These are phyloP conservation scores for Penicillium sp. DNA, from an alignment of 2,329 filamentous ascomycete species.

Conservation along the genomic window DNA sequence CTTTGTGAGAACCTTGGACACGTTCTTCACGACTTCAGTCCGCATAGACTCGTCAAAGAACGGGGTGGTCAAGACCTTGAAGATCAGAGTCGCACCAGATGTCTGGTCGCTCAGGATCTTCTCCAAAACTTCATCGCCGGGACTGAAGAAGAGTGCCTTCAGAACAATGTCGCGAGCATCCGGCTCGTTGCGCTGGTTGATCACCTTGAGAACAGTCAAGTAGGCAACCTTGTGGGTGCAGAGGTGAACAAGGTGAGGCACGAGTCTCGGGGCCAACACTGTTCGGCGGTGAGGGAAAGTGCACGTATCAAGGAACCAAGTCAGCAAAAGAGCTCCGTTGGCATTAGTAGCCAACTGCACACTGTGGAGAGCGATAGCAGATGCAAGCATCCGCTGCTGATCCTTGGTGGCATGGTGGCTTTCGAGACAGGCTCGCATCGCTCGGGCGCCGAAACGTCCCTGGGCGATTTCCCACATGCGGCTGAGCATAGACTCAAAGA, in stretches of 20 bases:
- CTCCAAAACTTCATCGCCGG: constrained; percentile 81
- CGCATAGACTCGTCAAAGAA: constrained; percentile 95
- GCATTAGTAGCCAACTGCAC: constrained; percentile 95
- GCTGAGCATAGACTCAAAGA: constrained; percentile 95
- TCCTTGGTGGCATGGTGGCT: constrained; percentile 94
- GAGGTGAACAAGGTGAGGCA: constrained; percentile 88
- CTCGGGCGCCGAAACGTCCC: constrained; percentile 88
- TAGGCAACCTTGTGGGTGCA: constrained; percentile 99
- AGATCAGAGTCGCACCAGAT: constrained; percentile 92
- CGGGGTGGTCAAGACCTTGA: constrained; percentile 96
- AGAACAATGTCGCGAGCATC: constrained; percentile 89
- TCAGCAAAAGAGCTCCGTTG: constrained; percentile 88
- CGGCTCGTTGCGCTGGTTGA: constrained; percentile 93
- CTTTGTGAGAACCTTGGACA: constrained; percentile 81
- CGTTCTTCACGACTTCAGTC: constrained; percentile 83
- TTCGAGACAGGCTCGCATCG: constrained; percentile 94
- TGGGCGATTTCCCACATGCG: constrained; percentile 92
- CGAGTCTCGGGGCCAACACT: constrained; percentile 85
- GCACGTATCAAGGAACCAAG: constrained; percentile 98
- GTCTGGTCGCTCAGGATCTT: constrained; percentile 88
- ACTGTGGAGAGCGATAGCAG: constrained; percentile 92
- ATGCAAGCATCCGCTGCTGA: constrained; percentile 91
- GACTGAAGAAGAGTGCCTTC: constrained; percentile 87
- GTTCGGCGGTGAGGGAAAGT: constrained; percentile 89
- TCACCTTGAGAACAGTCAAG: constrained; percentile 93